Evolutionary conservation across 2,329 filamentous ascomycete species (phyloP).

Genomic region (Colletotrichum lini): DNA sequence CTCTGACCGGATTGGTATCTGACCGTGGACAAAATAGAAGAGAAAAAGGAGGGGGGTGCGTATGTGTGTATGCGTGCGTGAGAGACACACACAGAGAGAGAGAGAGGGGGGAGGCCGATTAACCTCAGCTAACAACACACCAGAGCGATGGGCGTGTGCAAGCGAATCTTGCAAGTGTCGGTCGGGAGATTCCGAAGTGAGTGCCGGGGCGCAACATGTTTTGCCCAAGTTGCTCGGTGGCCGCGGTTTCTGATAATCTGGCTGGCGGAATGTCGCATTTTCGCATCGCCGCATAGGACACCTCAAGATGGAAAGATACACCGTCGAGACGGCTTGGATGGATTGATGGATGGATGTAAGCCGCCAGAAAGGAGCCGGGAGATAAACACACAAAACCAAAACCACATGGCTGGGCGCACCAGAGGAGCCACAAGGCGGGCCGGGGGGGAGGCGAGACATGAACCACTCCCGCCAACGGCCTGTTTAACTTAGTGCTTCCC

Average conservation of each 20-base stretch:
- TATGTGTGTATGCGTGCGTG: too few species aligned
- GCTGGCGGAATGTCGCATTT: neutral
- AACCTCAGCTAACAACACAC: neutral
- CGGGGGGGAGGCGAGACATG: conserved; percentile 21
- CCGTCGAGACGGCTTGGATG: conserved; percentile 15
- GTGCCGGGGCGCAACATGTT: conserved; percentile 20
- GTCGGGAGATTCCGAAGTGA: conserved; percentile 42
- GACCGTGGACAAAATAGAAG: conserved; percentile 44
- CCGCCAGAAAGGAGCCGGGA: conserved; percentile 13
- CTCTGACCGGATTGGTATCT: conserved; percentile 52
- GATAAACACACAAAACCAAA: neutral
- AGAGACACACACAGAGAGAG: too few species aligned
- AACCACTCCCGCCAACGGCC: conserved; percentile 23
- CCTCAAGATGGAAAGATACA: conserved; percentile 16
- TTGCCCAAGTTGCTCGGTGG: conserved; percentile 22
- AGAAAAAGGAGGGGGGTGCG: too few species aligned
- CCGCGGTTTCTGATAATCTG: conserved; percentile 8
- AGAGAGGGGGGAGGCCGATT: conserved; percentile 15
- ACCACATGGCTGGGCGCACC: conserved; percentile 41
- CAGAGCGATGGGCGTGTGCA: conserved; percentile 39
- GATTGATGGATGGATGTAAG: conserved; percentile 16
- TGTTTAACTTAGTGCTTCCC: conserved; percentile 11
- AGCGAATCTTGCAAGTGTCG: conserved; percentile 31
- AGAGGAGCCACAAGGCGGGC: conserved; percentile 31
- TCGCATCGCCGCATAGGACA: conserved; percentile 7